These are phyloP conservation scores for Wallacemonas rigidus DNA, from an alignment of 208 protist genomes.

Conservation along the genomic window DNA sequence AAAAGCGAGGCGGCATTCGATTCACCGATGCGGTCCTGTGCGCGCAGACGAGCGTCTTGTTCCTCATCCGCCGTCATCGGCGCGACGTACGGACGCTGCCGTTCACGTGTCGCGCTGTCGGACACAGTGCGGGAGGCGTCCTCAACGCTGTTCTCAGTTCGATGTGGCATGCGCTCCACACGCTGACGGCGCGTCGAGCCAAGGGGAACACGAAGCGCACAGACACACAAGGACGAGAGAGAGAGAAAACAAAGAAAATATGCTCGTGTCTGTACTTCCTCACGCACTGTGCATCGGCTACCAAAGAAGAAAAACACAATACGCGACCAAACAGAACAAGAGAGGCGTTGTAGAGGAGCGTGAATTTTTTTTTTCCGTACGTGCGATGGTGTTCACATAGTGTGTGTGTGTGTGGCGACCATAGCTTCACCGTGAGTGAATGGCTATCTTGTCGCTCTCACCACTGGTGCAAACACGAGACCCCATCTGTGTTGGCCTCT, in stretches of 20 bases:
- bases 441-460: too few species aligned
- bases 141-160: neutral
- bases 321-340: too few species aligned
- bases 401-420: neutral
- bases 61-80: constrained; percentile 39
- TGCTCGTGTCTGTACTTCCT: neutral
- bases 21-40: constrained; percentile 33
- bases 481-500: neutral
- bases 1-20: constrained; percentile 1
- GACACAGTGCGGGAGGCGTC: neutral
- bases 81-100: neutral
- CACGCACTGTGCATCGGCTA: too few species aligned
- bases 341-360: too few species aligned
- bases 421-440: neutral
- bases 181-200: neutral
- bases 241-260: constrained; percentile 13
- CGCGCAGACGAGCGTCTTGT: constrained; percentile 37
- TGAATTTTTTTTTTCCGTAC: too few species aligned
- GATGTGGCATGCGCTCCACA: neutral
- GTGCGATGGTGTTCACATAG: neutral
- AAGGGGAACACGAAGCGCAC: neutral
- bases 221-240: neutral
- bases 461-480: too few species aligned
- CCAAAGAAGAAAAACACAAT: too few species aligned
- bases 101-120: neutral